These are phyloP conservation scores for Myxozyma lipomycoides DNA, from an alignment of 805 yeast species.

Conservation along the genomic window DNA sequence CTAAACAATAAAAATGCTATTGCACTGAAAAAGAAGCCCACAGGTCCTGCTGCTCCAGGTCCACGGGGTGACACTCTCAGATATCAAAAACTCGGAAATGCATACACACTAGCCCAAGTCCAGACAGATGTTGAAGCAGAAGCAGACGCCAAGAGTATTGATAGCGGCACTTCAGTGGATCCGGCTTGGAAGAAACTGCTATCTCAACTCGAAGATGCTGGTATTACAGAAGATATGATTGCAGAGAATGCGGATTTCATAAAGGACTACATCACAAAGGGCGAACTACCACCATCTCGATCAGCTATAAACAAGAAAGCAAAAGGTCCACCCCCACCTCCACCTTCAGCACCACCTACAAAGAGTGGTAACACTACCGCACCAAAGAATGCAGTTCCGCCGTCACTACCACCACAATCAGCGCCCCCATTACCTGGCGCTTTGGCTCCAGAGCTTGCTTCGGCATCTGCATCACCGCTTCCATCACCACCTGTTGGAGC, in stretches of 20 bases:
- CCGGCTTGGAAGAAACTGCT: constrained; percentile 69
- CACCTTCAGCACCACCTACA: constrained; percentile 22
- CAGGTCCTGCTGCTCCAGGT: constrained; percentile 44
- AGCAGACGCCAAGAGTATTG: constrained; percentile 19
- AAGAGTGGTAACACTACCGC: constrained; percentile 7
- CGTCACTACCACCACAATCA: constrained; percentile 3
- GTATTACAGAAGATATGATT: constrained; percentile 83
- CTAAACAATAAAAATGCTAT: constrained; percentile 82
- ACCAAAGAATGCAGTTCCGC: constrained; percentile 35
- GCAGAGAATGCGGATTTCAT: constrained; percentile 81
- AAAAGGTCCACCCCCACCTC: constrained; percentile 29
- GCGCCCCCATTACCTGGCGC: constrained; percentile 11
- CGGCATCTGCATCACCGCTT: constrained; percentile 21
- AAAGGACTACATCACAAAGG: constrained; percentile 68
- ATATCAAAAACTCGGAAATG: constrained; percentile 25
- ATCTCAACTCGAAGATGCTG: constrained; percentile 66
- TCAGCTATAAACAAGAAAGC: constrained; percentile 37
- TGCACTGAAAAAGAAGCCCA: constrained; percentile 58
- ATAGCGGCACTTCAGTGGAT: constrained; percentile 34
- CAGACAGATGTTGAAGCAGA: constrained; percentile 8
- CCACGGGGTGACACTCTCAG: constrained; percentile 50
- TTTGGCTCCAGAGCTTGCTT: neutral
- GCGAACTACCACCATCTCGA: constrained; percentile 63
- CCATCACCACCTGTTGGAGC: constrained; percentile 42
- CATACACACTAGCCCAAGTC: constrained; percentile 39